Conservation (phyloP, 2,329 filamentous ascomycete genomes). For the Cercospora sp. region DNA sequence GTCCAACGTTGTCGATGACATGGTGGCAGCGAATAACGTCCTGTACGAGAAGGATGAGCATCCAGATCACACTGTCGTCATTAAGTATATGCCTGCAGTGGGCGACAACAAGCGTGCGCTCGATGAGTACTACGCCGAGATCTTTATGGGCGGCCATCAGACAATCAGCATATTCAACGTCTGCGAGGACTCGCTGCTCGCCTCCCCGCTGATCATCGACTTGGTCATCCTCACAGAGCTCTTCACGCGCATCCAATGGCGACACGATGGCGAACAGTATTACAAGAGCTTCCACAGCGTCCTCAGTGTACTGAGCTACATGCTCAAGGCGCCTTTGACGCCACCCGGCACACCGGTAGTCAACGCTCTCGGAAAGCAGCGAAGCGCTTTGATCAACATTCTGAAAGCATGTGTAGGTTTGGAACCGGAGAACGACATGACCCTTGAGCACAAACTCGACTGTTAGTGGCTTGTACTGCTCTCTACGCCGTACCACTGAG, state of each 20-base stretch:
- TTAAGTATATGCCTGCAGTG: conserved; percentile 99
- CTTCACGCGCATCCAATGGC: conserved; percentile 98
- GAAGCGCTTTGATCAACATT: conserved; percentile 91
- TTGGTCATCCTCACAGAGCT: conserved; percentile 90
- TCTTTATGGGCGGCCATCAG: conserved; percentile 98
- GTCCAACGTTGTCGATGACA: conserved; percentile 98
- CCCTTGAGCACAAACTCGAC: conserved; percentile 89
- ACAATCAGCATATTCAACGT: conserved; percentile 98
- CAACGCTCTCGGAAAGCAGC: conserved; percentile 95
- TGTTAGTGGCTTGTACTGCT: conserved; percentile 1
- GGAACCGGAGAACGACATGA: conserved; percentile 98
- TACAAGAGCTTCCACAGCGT: conserved; percentile 97
- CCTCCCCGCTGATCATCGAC: conserved; percentile 95
- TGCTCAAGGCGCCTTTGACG: conserved; percentile 93
- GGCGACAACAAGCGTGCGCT: conserved; percentile 98
- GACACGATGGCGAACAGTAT: conserved; percentile 59
- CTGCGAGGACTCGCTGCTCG: conserved; percentile 95
- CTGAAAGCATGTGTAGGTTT: conserved; percentile 96
- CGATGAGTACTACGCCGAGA: conserved; percentile 99
- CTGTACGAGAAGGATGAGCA: conserved; percentile 92
- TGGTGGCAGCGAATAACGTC: conserved; percentile 93
- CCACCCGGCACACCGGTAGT: conserved; percentile 93
- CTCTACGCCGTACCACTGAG: not conserved
- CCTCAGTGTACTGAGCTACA: conserved; percentile 95
- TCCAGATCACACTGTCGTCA: conserved; percentile 96